Base-by-base conservation (phyloP, 139 green algal species). In the Chlorella ohadii region DNA sequence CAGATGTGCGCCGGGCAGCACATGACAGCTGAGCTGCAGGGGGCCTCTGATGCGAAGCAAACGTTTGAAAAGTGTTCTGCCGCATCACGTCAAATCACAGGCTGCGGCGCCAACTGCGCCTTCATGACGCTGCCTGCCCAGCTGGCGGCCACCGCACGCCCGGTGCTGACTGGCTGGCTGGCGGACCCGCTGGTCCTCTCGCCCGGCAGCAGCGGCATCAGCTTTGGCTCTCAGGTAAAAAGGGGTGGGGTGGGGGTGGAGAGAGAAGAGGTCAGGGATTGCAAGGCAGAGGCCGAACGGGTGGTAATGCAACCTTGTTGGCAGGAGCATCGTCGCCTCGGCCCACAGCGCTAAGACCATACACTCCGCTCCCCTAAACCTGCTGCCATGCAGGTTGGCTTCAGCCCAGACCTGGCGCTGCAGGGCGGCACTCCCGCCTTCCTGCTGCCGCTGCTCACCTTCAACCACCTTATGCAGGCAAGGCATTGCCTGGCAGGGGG, bases 371-470 rank as follows among this genome's bases (percentile, higher is more conserved):
- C 59, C 44, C 59, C 2, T 23, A n/a, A 9, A 12, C 2, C 59
- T 66, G 59, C 22, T 38, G 22, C 12, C 17, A 27, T 61, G 61
- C 63, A 77, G 63, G 84, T 88, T 2, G 74, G 51, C 1, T 88
- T 63, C 74, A 39, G 25, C n/a, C 44, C 84, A 7, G 63, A 73
- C 9, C 68, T 88, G 33, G 77, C 77, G 13, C 65, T 88, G 55
- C 84, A 88, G 80, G 84, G 84, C 23, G 84, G 84, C 72, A 88
- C 84, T 9, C 84, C 84, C 34, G 78, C 74, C 39, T 88, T 67
- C 72, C 25, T 88, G 63, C 84, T 85, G 63, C 84, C 84, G 22
- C 64, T 88, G 47, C 63, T 88, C 31, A 73, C 47, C 20, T 88
- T 88, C 44, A 88, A 88, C 64, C 64, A 81, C 65, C 47, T 84